phyloP scores from a whole-genome alignment of 805 yeast species.

The Candida anglica region DNA sequence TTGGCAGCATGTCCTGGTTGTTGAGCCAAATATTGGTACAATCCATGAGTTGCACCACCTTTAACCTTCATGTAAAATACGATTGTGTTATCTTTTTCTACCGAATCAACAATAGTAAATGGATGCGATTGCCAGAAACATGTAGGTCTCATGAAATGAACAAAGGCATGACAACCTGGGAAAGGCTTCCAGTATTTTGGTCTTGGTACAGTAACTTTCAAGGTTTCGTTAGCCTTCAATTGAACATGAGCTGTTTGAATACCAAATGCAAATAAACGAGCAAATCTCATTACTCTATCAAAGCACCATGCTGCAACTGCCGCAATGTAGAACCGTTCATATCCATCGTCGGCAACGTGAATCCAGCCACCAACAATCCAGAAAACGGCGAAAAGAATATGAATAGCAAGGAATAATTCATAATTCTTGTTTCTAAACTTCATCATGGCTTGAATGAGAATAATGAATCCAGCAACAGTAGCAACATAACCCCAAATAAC shows the following conservation, averaged over 20 bases:
- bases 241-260: constrained; percentile 33
- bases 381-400: constrained; percentile 28
- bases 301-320: constrained; percentile 27
- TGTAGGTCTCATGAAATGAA: constrained; percentile 34
- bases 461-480: constrained; percentile 13
- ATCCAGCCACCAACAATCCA: constrained; percentile 54
- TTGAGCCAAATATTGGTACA: constrained; percentile 26
- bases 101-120: constrained; percentile 30
- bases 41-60: constrained; percentile 36
- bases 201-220: constrained; percentile 44
- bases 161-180: constrained; percentile 37
- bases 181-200: constrained; percentile 44
- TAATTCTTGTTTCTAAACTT: constrained; percentile 67
- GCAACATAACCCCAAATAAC: constrained; percentile 34
- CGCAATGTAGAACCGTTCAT: constrained; percentile 15
- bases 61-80: constrained; percentile 42
- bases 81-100: constrained; percentile 19
- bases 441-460: constrained; percentile 27
- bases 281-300: constrained; percentile 31
- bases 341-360: constrained; percentile 52
- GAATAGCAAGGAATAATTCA: constrained; percentile 30
- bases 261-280: constrained; percentile 32
- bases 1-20: constrained; percentile 28
- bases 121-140: constrained; percentile 47
- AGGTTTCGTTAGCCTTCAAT: constrained; percentile 41